Conservation (phyloP, 2,329 filamentous ascomycete species). For the Harringtonia aguacate region DNA sequence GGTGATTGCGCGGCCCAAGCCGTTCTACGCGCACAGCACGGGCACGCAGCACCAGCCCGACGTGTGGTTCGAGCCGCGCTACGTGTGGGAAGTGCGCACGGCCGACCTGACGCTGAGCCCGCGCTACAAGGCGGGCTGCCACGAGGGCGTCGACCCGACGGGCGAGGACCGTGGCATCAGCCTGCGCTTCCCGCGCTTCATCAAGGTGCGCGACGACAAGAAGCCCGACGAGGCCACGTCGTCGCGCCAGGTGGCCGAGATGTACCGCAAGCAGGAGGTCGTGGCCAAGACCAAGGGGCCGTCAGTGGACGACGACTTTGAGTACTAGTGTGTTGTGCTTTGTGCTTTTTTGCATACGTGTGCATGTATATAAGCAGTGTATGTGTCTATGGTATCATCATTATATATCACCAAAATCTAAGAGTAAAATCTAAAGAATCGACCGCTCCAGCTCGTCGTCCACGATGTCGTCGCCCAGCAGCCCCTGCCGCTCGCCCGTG, state of each 20-base stretch:
- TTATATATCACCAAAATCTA: too few species aligned
- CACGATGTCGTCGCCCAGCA: too few species aligned
- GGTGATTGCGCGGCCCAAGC: constrained; percentile 82
- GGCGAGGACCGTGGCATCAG: constrained; percentile 65
- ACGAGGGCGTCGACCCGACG: constrained; percentile 62
- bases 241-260: constrained; percentile 80
- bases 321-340: constrained; percentile 53
- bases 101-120: constrained; percentile 90
- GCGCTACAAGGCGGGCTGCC: constrained; percentile 81
- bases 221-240: constrained; percentile 84
- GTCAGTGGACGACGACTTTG: constrained; percentile 90
- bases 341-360: neutral
- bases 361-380: constrained; percentile 14
- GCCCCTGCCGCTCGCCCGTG: too few species aligned
- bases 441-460: too few species aligned
- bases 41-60: constrained; percentile 91
- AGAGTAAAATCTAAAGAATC: too few species aligned
- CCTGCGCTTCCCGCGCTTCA: constrained; percentile 84
- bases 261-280: constrained; percentile 93
- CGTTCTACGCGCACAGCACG: constrained; percentile 80
- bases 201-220: constrained; percentile 88
- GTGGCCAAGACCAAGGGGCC: constrained; percentile 79
- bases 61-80: constrained; percentile 92
- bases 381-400: too few species aligned
- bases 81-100: constrained; percentile 97